Evolutionary conservation across 1,284 basidiomycete genomes (phyloP).

Genomic region (Salmacisia buchloeana): DNA sequence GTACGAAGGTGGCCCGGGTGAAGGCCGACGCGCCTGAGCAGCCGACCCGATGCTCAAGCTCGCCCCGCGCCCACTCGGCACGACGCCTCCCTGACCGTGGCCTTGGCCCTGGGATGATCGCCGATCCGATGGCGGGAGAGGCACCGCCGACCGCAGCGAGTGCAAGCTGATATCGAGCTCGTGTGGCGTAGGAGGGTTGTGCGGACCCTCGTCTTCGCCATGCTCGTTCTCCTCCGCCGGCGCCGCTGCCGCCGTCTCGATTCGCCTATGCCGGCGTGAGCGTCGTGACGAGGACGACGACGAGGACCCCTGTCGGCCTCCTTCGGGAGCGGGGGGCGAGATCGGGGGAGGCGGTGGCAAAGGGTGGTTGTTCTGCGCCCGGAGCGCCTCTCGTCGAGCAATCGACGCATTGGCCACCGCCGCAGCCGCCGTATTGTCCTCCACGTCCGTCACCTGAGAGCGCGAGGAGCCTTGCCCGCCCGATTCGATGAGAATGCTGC

Average conservation of each 20-base stretch:
- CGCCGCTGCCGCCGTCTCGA: background rate
- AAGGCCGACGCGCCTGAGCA: background rate
- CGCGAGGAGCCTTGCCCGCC: conserved; percentile 1
- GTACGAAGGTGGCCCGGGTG: background rate
- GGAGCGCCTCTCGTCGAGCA: conserved; percentile 1
- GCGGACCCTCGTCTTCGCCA: conserved; percentile 36
- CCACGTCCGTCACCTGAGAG: conserved; percentile 5
- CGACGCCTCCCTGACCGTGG: conserved; percentile 19
- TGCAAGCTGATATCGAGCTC: conserved; percentile 57
- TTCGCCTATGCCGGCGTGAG: background rate
- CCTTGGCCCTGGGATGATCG: no score
- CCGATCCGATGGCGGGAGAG: conserved; percentile 6
- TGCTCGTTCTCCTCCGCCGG: background rate
- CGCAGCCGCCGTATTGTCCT: background rate
- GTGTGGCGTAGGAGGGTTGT: conserved; percentile 59
- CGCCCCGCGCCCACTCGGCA: background rate
- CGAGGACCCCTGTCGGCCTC: conserved; percentile 11
- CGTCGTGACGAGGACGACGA: background rate
- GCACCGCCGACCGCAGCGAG: conserved; percentile 22
- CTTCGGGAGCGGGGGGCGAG: background rate
- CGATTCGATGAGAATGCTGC: conserved; percentile 49
- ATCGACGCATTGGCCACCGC: background rate
- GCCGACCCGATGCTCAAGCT: background rate
- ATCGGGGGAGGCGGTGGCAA: conserved; percentile 1
- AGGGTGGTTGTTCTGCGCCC: conserved; percentile 5